Evolutionary conservation across 1,139 yeast species (phyloP).

Genomic region (Citeromyces siamensis): DNA sequence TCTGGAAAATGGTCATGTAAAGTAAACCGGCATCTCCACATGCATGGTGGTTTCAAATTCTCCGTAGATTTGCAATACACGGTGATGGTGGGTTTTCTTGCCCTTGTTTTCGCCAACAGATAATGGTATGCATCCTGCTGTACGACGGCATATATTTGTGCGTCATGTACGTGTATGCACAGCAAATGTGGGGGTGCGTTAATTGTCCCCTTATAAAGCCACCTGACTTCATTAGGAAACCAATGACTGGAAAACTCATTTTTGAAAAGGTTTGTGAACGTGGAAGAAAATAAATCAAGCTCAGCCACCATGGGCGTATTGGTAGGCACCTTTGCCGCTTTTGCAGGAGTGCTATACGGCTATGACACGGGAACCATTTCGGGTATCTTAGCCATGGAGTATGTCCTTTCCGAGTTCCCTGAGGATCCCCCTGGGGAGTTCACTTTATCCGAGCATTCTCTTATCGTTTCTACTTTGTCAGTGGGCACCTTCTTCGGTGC

Average conservation of each 20-base stretch:
- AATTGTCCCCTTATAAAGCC: no score
- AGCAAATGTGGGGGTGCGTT: no score
- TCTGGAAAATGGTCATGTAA: no score
- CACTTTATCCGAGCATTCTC: slow-evolving; percentile 19
- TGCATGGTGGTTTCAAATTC: no score
- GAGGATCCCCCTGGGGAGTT: slow-evolving; percentile 30
- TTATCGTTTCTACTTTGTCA: slow-evolving; percentile 51
- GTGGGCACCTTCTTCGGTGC: slow-evolving; percentile 71
- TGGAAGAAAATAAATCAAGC: background rate
- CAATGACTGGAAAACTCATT: background rate
- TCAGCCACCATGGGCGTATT: slow-evolving; percentile 34
- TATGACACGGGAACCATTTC: slow-evolving; percentile 71
- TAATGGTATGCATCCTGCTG: no score
- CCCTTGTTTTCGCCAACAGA: no score
- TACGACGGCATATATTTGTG: no score
- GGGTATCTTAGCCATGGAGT: slow-evolving; percentile 32
- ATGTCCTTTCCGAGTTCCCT: slow-evolving; percentile 24
- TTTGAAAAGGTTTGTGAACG: background rate
- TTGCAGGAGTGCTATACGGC: slow-evolving; percentile 63
- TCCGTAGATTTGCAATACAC: no score
- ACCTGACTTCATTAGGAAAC: no score
- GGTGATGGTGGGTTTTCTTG: no score
- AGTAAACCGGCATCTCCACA: no score
- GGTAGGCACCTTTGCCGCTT: slow-evolving; percentile 62
- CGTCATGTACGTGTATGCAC: no score